A percentile compares a stretch with the other conserved stretches of the same genome.
These are phyloP conservation scores for Berkeleyomyces rouxiae DNA, from an alignment of 2,329 filamentous ascomycete species.

Conservation along the genomic window DNA sequence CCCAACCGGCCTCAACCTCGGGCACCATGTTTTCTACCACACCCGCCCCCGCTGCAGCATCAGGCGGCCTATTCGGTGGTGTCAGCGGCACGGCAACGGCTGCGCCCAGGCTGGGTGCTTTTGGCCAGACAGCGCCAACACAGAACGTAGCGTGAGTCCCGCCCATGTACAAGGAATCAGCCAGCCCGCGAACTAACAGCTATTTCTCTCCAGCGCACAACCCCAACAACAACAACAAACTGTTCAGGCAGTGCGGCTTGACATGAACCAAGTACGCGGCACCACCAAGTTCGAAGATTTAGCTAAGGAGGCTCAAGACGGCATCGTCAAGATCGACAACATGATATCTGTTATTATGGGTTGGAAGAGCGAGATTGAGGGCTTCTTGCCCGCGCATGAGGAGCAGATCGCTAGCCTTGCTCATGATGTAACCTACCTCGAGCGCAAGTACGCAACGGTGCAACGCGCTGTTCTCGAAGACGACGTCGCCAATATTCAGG, in stretches of 20 bases:
- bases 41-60: conserved; percentile 14
- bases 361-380: conserved; percentile 60
- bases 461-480: conserved; percentile 27
- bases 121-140: conserved; percentile 3
- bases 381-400: conserved; percentile 42
- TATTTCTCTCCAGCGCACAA: conserved; percentile 4
- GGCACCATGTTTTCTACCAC: neutral
- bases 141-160: neutral
- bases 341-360: conserved; percentile 67
- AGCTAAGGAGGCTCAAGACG: conserved; percentile 59
- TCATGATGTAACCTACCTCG: conserved; percentile 32
- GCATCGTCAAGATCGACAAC: conserved; percentile 63
- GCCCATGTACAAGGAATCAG: neutral
- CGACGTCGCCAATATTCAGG: conserved; percentile 47
- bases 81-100: neutral
- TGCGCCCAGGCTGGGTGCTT: neutral
- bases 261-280: conserved; percentile 59
- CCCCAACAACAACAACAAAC: conserved; percentile 30
- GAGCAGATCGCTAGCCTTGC: conserved; percentile 31
- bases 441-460: conserved; percentile 30
- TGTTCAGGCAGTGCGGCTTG: conserved; percentile 60
- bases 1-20: conserved; percentile 6
- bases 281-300: conserved; percentile 89
- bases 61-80: conserved; percentile 14
- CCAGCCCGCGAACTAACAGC: neutral